Conservation (phyloP, 495 filamentous ascomycete species). For the Aspergillus panamensis region DNA sequence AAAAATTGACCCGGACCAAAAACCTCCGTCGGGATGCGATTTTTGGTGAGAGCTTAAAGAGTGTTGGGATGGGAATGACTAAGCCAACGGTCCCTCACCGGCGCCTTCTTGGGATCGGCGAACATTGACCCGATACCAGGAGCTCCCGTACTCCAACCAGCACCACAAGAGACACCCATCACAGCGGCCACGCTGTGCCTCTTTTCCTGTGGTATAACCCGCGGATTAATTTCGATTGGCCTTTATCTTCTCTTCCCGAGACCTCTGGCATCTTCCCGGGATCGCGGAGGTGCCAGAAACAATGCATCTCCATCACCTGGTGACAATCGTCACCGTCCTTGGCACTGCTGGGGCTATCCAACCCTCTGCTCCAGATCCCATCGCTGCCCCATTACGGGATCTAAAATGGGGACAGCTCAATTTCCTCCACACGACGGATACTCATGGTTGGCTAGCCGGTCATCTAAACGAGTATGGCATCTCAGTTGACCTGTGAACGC, state of each 20-base stretch:
- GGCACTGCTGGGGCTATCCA: conserved; percentile 55
- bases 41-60: conserved; percentile 31
- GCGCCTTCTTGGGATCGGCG: conserved; percentile 31
- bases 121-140: neutral
- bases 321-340: conserved; percentile 23
- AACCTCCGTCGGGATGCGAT: conserved; percentile 14
- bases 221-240: neutral
- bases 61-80: conserved; percentile 41
- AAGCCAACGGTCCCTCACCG: conserved; percentile 36
- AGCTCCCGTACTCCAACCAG: neutral
- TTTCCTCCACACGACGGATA: conserved; percentile 91
- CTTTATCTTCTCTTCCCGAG: neutral
- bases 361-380: conserved; percentile 73
- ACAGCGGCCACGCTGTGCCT: neutral
- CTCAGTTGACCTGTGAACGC: neutral
- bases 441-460: conserved; percentile 92
- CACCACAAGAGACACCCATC: neutral
- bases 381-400: conserved; percentile 74
- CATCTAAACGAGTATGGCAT: conserved; percentile 77
- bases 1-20: conserved; percentile 11
- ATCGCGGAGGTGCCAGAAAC: neutral
- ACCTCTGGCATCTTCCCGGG: neutral
- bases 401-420: conserved; percentile 90
- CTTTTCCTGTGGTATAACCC: neutral
- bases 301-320: neutral